These are phyloP conservation scores for Fusarium metavorans DNA, from an alignment of 2,329 filamentous ascomycete genomes.

Conservation along the genomic window DNA sequence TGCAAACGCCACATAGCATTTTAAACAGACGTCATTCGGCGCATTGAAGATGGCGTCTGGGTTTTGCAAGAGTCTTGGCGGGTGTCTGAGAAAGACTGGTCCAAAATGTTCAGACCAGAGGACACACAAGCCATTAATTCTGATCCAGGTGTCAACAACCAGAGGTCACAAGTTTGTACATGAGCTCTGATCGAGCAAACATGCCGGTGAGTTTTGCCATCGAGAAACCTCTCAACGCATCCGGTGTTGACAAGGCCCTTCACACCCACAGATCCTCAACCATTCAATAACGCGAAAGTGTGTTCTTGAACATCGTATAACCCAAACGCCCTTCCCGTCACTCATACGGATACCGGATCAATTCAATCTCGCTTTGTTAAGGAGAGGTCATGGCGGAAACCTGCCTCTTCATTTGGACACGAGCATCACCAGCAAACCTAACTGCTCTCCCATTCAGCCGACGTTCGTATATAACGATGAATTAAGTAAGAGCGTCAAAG, in stretches of 20 bases:
- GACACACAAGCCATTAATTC: conserved; percentile 67
- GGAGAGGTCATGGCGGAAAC: neutral
- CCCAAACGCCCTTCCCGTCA: neutral
- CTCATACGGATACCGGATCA: neutral
- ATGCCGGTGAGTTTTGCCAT: conserved; percentile 83
- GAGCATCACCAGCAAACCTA: neutral
- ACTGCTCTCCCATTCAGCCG: neutral
- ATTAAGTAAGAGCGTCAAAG: neutral
- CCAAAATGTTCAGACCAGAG: conserved; percentile 84
- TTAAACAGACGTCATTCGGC: conserved; percentile 77
- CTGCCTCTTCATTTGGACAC: neutral
- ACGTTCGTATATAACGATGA: neutral
- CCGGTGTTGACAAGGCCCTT: conserved; percentile 87
- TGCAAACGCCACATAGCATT: conserved; percentile 81
- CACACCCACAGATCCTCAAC: conserved; percentile 58
- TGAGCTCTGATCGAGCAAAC: conserved; percentile 74
- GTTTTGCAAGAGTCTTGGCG: conserved; percentile 81
- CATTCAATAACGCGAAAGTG: neutral
- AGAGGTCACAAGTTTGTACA: conserved; percentile 13
- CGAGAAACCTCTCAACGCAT: conserved; percentile 77
- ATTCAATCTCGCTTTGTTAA: neutral
- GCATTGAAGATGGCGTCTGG: conserved; percentile 81
- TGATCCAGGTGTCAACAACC: neutral
- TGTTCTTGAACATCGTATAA: neutral
- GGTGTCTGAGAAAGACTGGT: conserved; percentile 82